Base-by-base conservation (phyloP, 441 rosid genomes). In the Pelargonium citronellum region DNA sequence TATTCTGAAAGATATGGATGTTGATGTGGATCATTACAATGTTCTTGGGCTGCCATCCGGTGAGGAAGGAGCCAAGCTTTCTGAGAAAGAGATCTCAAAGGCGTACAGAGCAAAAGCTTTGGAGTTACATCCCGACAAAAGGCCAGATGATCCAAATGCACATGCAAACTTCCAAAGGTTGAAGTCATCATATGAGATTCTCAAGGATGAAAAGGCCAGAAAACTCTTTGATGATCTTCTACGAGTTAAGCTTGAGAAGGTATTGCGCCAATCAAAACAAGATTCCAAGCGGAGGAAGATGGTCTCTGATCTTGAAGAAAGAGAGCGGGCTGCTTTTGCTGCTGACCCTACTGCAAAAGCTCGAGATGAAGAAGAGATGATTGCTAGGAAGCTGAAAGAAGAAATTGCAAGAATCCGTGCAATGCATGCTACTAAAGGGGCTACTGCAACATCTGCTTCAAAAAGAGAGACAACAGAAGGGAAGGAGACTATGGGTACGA, bases 61-160 rank as follows among this genome's bases (percentile, higher is more conserved):
- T 0, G 96, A 89, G 77, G 97, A 90, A 78, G 96, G 92, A 30
- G 84, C 87, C 17, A 82, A 83, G 76, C 82, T 90, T 63, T 84
- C 82, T 0, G 89, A 89, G 68, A 87, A 85, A 65, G 95, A 94
- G 70, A 89, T 94, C 74, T 58, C 87, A 0, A 91, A 87, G 82
- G 98, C 89, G 0, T 93, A 88, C 78, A 87, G 83, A 72, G 67
- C 74, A 41, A 93, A 89, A 76, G 96, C 97, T 30, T 81, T 92
- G 67, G 90, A 80, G 47, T 79, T 89, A 84, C 97, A 94, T 68
- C 99, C 96, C 0, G 99, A 94, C 69, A 94, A 94, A 79, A 75
- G 96, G n/a, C 97, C 74, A 0, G 94, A 94, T 68, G 99, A 94
- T 66, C 94, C 95, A 0, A 62, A 89, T 19, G 99, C 99, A 2